phyloP scores from a whole-genome alignment of 805 yeast genomes.

The Alloascoidea africana region DNA sequence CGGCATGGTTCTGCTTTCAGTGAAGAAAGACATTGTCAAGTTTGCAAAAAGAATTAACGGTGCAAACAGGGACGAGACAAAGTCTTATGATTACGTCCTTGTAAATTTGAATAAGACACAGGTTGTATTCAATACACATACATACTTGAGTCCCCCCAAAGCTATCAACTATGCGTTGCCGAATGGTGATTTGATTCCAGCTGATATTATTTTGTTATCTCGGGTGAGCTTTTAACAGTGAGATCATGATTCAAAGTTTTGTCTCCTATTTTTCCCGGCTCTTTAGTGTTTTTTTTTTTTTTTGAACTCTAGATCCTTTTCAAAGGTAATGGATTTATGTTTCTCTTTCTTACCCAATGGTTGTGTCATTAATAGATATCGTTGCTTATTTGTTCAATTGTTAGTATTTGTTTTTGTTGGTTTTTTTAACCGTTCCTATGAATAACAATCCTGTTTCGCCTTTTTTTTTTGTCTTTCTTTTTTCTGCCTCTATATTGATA shows the following conservation, averaged over 20 bases:
- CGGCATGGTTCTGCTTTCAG: background rate
- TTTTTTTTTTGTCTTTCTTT: too few relatives aligned
- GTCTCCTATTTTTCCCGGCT: background rate
- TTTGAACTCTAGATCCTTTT: too few relatives aligned
- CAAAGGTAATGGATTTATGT: too few relatives aligned
- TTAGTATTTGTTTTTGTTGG: too few relatives aligned
- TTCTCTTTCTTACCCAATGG: too few relatives aligned
- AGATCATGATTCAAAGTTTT: background rate
- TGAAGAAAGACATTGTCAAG: background rate
- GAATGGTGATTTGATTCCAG: background rate
- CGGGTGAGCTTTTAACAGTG: background rate
- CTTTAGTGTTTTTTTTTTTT: background rate
- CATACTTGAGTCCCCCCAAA: background rate
- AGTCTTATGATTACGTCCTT: background rate
- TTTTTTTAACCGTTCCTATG: too few relatives aligned
- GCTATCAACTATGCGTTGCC: background rate
- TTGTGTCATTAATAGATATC: too few relatives aligned
- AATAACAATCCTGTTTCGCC: too few relatives aligned
- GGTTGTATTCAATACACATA: background rate
- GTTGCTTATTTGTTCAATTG: too few relatives aligned
- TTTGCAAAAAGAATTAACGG: background rate
- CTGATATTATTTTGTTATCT: background rate
- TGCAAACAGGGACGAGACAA: background rate
- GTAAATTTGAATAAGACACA: background rate
- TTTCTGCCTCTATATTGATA: too few relatives aligned